These are phyloP conservation scores for Blastobotrys muscicola DNA, from an alignment of 805 yeast genomes.

Conservation along the genomic window DNA sequence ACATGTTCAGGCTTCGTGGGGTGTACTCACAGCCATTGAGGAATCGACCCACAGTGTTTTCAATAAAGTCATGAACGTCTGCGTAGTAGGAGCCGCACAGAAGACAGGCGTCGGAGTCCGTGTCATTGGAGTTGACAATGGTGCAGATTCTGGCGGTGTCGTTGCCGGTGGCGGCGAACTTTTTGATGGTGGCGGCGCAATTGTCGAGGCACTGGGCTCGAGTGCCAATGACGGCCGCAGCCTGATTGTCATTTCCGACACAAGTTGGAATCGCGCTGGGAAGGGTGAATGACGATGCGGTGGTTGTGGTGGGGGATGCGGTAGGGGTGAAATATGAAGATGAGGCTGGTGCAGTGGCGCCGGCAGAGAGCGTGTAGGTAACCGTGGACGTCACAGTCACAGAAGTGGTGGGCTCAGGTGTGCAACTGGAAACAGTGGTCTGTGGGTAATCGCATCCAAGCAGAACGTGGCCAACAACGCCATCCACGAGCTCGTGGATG, in stretches of 20 bases:
- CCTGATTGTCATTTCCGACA: too few species aligned
- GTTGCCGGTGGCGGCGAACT: background rate
- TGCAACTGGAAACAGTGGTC: too few species aligned
- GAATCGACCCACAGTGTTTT: background rate
- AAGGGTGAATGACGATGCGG: too few species aligned
- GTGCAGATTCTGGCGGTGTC: background rate
- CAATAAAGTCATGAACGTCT: background rate
- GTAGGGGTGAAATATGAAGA: too few species aligned
- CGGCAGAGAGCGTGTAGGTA: too few species aligned
- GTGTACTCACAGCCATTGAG: background rate
- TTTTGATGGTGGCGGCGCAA: background rate
- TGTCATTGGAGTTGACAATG: constrained; percentile 1
- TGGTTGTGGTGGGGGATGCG: too few species aligned
- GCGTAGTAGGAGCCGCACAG: background rate
- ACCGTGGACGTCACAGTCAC: too few species aligned
- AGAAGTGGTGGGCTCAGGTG: too few species aligned
- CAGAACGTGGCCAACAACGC: background rate
- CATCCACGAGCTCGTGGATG: background rate
- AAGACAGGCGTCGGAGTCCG: background rate
- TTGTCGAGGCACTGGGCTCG: background rate
- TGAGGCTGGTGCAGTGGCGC: too few species aligned
- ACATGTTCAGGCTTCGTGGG: too few species aligned
- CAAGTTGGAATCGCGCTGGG: too few species aligned
- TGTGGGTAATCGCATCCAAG: too few species aligned
- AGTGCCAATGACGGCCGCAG: background rate